Conservation (phyloP, 129 eudicot species). For the Daucus carota region DH1_v3.0 NC_030381.2:37780501-37781000, state of each 20-base stretch:
- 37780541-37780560: background rate
- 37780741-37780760: background rate
- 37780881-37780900: conserved; percentile 21
- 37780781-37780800: background rate
- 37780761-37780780: conserved; percentile 5
- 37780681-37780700: conserved; percentile 35
- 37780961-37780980: conserved; percentile 1
- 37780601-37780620: conserved; percentile 4
- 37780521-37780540: too few species aligned
- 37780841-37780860: conserved; percentile 45
- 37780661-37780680: conserved; percentile 47
- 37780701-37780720: conserved; percentile 26
- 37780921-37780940: conserved; percentile 15
- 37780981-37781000: conserved; percentile 43
- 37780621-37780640: conserved; percentile 1
- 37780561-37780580: background rate
- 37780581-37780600: conserved; percentile 16
- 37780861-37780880: conserved; percentile 27
- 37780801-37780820: background rate
- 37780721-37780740: background rate
- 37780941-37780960: background rate
- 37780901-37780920: conserved; percentile 21
- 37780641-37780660: background rate
- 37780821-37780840: conserved; percentile 23
- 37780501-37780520: background rate